A percentile compares a stretch with the other conserved stretches of the same genome.
These are phyloP conservation scores for Huntiella savannae DNA, from an alignment of 2,329 filamentous ascomycete species.

Conservation along the genomic window DNA sequence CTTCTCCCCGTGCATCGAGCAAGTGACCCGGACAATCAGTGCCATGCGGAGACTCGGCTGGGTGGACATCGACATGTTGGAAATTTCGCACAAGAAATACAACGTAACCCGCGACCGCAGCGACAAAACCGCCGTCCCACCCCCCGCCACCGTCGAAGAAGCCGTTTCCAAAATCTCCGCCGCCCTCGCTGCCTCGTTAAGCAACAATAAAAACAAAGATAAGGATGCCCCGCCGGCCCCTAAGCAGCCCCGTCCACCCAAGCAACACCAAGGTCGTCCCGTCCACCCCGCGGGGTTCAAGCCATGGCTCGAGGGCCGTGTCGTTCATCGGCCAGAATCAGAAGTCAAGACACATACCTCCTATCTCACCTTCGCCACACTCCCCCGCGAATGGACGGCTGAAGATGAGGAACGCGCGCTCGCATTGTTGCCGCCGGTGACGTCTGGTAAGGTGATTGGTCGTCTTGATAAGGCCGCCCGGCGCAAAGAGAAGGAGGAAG, in stretches of 20 bases:
- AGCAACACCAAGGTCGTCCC: background rate
- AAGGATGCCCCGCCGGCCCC: background rate
- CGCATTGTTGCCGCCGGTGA: constrained; percentile 38
- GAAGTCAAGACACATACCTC: constrained; percentile 93
- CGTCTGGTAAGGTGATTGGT: constrained; percentile 32
- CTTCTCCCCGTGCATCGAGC: constrained; percentile 93
- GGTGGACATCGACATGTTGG: constrained; percentile 86
- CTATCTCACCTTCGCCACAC: constrained; percentile 82
- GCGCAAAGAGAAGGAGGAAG: constrained; percentile 37
- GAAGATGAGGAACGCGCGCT: constrained; percentile 57
- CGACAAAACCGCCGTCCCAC: constrained; percentile 52
- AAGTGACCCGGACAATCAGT: constrained; percentile 72
- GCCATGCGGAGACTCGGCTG: constrained; percentile 65
- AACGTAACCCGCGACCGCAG: constrained; percentile 68
- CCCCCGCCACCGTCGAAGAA: constrained; percentile 58
- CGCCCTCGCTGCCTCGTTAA: constrained; percentile 9
- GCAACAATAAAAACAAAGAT: constrained; percentile 13
- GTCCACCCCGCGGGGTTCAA: constrained; percentile 20
- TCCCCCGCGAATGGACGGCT: constrained; percentile 71
- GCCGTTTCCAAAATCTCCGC: constrained; percentile 45
- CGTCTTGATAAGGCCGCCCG: constrained; percentile 33
- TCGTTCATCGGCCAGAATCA: constrained; percentile 64
- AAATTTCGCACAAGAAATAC: constrained; percentile 60
- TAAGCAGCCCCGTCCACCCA: constrained; percentile 6
- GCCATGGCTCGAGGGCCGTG: constrained; percentile 53